Base-by-base conservation (phyloP, 148 eudicot genomes). In the Spergularia marina region DNA sequence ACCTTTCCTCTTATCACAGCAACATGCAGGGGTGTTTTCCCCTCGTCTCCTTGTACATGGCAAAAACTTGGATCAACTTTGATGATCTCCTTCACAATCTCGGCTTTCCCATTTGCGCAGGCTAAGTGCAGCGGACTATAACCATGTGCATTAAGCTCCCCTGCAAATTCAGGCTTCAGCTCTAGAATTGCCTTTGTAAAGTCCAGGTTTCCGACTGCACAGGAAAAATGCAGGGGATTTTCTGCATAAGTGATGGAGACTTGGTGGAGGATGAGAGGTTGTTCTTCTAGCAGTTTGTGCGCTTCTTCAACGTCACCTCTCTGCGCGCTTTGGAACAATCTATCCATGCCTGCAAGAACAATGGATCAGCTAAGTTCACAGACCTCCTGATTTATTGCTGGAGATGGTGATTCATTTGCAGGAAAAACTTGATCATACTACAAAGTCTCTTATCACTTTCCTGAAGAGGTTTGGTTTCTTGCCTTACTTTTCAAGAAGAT, bases 111-210 rank as follows among this genome's bases (percentile, higher is more conserved):
- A 57, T 77, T 83, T 30, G 83, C 90, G 11, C 87, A 63, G 10
- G 89, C 95, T 8, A 90, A 81, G 74, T 88, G 91, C 64, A 88
- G 23, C 12, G 90, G 90, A 21, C 84, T 83, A 65, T 72, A 70
- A 39, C 94, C 91, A 18, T 83, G 82, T 47, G 79, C 82, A 76
- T 82, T 86, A 55, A 88, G 68, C 56, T 86, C 86, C 51, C 53
- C 17, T 6, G 84, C 75, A 65, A 88, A 82, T 58, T 83, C 79
- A 2, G 82, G 82, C 49, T 79, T 80, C 49, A 81, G 47, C 40
- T 73, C 74, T 9, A 85, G 9, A 1, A 86, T 23, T 62, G 80
- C 75, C 65, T 69, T 58, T 5, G 81, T 76, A 49, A 83, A 83
- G 68, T 71, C 78, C 30, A 84, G n/a, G 71, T 85, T 83, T 14